Evolutionary conservation across 345 rosid genomes (phyloP), one percentile per base, ranked within the genome.

Genomic region (Citrus reticulata): DNA sequence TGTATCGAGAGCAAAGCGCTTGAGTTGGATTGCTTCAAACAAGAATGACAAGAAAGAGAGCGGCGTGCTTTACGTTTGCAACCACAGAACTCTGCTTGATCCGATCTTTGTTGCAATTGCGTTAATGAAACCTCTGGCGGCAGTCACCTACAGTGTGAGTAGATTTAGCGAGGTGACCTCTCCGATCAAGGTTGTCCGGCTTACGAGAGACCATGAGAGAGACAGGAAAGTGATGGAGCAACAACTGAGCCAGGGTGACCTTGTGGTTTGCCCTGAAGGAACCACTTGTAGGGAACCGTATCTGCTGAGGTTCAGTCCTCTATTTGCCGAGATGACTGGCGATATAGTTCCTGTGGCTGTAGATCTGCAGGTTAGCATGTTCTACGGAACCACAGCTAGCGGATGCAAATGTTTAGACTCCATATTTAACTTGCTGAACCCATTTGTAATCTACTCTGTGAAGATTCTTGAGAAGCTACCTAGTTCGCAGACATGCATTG

Each of bases 211-310:
- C 51, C 77, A 88, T 6, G 84, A 71, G 60, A 72, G 65, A 59
- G 93, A 91, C 68, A 75, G 75, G 62, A 66, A 72, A 65, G 17
- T 80, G 22, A 85, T 90, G 84, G 74, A 82, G 69, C 64, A 71
- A 42, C 51, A 80, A 61, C 58, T 91, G 64, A 77, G 79, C 6
- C 82, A 81, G 64, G 88, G 86, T 39, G 82, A 88, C 74, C 79
- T 90, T 3, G 89, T 84, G 62, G 85, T 90, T 72, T 90, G 91
- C 68, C 93, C 92, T 1, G 92, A 91, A 83, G 93, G 92, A 22
- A 88, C 95, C 58, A 90, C 93, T 10, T 88, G 93, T 68, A 80
- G 93, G 77, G 92, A 91, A 70, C 92, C 92, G 1, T 90, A 84
- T 61, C 83, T 91, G 74, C 83, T 90, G 9, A 83, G 93, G 77